Conservation (phyloP, 163 green algal species). For the Coccomyxa subellipsoidea region DNA sequence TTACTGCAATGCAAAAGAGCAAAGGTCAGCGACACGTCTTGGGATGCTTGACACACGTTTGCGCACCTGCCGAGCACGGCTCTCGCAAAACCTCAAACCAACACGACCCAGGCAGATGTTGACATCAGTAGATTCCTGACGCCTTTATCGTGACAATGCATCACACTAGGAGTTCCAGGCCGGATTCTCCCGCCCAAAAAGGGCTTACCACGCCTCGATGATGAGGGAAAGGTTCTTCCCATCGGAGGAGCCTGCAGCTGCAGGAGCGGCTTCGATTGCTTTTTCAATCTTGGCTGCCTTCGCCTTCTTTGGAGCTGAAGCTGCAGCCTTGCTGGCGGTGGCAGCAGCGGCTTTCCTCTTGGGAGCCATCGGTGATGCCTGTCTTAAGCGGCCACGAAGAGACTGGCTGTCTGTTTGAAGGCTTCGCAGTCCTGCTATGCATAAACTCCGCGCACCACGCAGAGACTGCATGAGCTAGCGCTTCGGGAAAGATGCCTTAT, state of each 20-base stretch:
- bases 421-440: too few species aligned
- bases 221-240: background rate
- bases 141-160: background rate
- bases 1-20: conserved; percentile 16
- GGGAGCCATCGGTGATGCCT: background rate
- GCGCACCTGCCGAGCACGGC: too few species aligned
- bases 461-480: too few species aligned
- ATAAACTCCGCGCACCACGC: too few species aligned
- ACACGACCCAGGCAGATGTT: too few species aligned
- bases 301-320: background rate
- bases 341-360: conserved; percentile 2
- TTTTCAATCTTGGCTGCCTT: background rate
- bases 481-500: too few species aligned
- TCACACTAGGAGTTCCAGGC: background rate
- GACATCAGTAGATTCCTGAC: background rate
- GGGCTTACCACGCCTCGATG: conserved; percentile 10
- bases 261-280: background rate
- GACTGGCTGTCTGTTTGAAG: too few species aligned
- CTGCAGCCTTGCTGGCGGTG: background rate
- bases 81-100: too few species aligned
- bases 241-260: background rate
- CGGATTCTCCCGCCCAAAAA: background rate
- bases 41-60: too few species aligned
- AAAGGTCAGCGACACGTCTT: too few species aligned
- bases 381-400: background rate